Evolutionary conservation across 495 filamentous ascomycete genomes (phyloP).

Genomic region (Daldinia bambusicola): DNA sequence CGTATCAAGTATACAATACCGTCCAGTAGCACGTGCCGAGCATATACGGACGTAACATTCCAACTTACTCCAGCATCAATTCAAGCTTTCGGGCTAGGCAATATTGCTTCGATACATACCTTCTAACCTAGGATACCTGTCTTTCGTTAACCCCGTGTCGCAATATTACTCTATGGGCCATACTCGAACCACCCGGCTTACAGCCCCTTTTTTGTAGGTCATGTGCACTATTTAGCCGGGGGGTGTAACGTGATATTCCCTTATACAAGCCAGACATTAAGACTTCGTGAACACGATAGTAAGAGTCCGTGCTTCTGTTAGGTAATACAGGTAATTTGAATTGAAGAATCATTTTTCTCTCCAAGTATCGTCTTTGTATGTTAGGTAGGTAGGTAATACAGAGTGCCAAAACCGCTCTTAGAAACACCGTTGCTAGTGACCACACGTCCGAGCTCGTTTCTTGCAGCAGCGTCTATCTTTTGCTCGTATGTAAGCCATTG

Average conservation of each 20-base stretch:
- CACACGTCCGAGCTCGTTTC: slow-evolving; percentile 3
- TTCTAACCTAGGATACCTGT: not conserved
- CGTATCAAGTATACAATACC: not conserved
- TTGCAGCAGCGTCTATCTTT: slow-evolving; percentile 23
- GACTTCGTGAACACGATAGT: slow-evolving; percentile 5
- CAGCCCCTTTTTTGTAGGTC: slow-evolving; percentile 1
- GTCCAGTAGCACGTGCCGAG: not conserved
- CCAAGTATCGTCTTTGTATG: slow-evolving; percentile 11
- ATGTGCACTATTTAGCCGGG: slow-evolving; percentile 25
- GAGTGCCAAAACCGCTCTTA: slow-evolving; percentile 16
- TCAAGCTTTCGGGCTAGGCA: not conserved
- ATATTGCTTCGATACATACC: not conserved
- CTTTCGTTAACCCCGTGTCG: not conserved
- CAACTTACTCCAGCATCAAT: not conserved
- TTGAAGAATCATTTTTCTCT: slow-evolving; percentile 15
- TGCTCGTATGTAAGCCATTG: slow-evolving; percentile 21
- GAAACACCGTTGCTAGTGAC: slow-evolving; percentile 31
- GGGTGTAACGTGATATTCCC: slow-evolving; percentile 31
- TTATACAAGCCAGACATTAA: not conserved
- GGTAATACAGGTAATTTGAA: slow-evolving; percentile 30
- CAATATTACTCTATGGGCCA: not conserved
- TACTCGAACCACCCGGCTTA: not conserved
- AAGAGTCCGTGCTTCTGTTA: slow-evolving; percentile 7
- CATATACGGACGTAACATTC: not conserved
- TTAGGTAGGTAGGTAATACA: slow-evolving; percentile 28